Evolutionary conservation across 176 grass and related monocot genomes (phyloP), one percentile per base, ranked within the genome.

Genomic region (Panicum miliaceum): DNA sequence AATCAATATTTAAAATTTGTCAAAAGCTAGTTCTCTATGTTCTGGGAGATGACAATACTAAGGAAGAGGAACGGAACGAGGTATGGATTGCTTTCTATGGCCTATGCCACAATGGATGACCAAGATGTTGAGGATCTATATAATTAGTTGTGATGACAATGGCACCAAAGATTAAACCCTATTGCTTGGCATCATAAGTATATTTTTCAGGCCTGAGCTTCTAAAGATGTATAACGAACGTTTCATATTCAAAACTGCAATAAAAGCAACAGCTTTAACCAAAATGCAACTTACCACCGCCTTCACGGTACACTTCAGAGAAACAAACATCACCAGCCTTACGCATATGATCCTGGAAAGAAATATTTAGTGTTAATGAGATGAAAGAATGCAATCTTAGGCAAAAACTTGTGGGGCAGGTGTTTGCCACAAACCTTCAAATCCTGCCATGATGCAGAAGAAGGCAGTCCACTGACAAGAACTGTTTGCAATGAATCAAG

Each of bases 371-470:
- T 77, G 40, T 56, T 59, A 62, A 16, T 50, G 52, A 78, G 9
- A 26, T 8, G 18, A 26, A 26, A 60, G n/a, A 20, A 52, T 26
- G 0, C 2, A 82, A 1, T 32, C 60, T 79, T 78, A 8, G 12
- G 11, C 0, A 14, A 84, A 64, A 53, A 75, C n/a, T 25, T 0
- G 0, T 2, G 64, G 64, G 52, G 13, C 5, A 71, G 19, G 37
- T 42, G 16, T 22, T 70, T 71, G 20, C 0, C 15, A 13, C 47
- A 86, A 71, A 99, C 96, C 96, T 99, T 99, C 54, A 99, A 79
- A 79, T 99, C 96, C 85, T 99, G 96, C 96, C 96, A 99, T 14
- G 96, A 99, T 35, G 93, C 96, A 92, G 96, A 96, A 65, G 93
- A 96, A 85, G 96, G 96, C 66, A 99, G 72, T 53, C 96, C 96